A percentile compares a stretch with the other conserved stretches of the same genome.
These are phyloP conservation scores for Bipolaris oryzae DNA, from an alignment of 2,329 filamentous ascomycete species.

Conservation along the genomic window DNA sequence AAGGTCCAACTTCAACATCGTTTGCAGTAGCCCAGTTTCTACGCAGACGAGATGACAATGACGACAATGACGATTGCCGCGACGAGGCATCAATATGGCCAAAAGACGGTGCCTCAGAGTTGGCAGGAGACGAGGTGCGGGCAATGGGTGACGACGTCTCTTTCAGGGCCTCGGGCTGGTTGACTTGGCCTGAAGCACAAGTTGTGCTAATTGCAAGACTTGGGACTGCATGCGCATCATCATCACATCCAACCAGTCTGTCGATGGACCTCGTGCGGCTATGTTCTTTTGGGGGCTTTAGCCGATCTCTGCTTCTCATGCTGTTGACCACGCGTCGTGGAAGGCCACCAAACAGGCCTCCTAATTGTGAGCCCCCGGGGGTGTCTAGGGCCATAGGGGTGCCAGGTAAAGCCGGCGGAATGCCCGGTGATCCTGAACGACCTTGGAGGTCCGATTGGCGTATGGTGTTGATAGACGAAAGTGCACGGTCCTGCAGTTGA, in stretches of 20 bases:
- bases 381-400: constrained; percentile 54
- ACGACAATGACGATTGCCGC: constrained; percentile 49
- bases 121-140: constrained; percentile 51
- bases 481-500: constrained; percentile 47
- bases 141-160: constrained; percentile 48
- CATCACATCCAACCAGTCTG: constrained; percentile 62
- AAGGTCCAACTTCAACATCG: constrained; percentile 32
- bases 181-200: constrained; percentile 64
- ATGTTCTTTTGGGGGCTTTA: constrained; percentile 53
- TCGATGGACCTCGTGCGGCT: constrained; percentile 68
- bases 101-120: constrained; percentile 45
- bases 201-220: constrained; percentile 68
- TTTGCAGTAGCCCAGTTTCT: constrained; percentile 31
- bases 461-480: constrained; percentile 55
- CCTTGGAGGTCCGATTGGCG: constrained; percentile 48
- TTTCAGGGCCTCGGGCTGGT: constrained; percentile 57
- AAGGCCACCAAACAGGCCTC: constrained; percentile 54
- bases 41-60: constrained; percentile 43
- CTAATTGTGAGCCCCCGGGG: constrained; percentile 50
- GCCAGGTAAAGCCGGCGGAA: constrained; percentile 53
- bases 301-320: constrained; percentile 50
- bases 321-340: constrained; percentile 55
- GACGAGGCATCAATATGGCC: constrained; percentile 37
- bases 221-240: constrained; percentile 68
- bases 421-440: constrained; percentile 44